These are phyloP conservation scores for Leccinum laetum DNA, from an alignment of 1,284 basidiomycete species.

Conservation along the genomic window DNA sequence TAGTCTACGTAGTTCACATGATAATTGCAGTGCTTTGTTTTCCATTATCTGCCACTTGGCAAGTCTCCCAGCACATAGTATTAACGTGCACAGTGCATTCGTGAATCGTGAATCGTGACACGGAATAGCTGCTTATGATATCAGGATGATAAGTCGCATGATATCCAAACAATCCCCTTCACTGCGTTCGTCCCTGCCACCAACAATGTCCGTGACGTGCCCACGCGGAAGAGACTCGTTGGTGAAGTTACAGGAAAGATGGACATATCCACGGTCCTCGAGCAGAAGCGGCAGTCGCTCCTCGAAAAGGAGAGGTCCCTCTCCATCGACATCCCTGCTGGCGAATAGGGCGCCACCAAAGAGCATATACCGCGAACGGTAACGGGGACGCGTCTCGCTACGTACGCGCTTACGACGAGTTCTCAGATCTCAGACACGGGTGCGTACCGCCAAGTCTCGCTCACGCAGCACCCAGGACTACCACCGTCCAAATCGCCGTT, in stretches of 20 bases:
- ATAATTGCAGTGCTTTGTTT: too few relatives aligned
- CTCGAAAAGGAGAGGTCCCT: constrained; percentile 51
- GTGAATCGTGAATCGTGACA: too few relatives aligned
- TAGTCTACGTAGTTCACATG: too few relatives aligned
- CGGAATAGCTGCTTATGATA: too few relatives aligned
- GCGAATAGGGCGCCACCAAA: constrained; percentile 30
- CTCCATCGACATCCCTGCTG: constrained; percentile 53
- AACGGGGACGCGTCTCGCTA: constrained; percentile 19
- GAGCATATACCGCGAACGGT: neutral
- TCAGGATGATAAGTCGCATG: too few relatives aligned
- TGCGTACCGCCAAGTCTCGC: constrained; percentile 6
- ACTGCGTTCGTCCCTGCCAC: constrained; percentile 19
- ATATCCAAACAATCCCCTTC: too few relatives aligned
- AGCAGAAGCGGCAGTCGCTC: constrained; percentile 30
- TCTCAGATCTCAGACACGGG: constrained; percentile 26
- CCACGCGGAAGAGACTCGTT: constrained; percentile 28
- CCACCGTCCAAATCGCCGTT: constrained; percentile 38
- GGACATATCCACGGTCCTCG: constrained; percentile 27
- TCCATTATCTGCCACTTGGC: too few relatives aligned
- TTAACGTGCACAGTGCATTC: too few relatives aligned
- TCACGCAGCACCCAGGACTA: constrained; percentile 14
- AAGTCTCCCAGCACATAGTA: too few relatives aligned
- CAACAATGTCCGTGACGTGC: constrained; percentile 21
- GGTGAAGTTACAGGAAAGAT: constrained; percentile 26
- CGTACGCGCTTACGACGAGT: constrained; percentile 32